Percentiles rank a stretch among this genome's conserved stretches.
phyloP scores from a whole-genome alignment of 2,329 filamentous ascomycete species.

The Stachybotrys chlorohalonatus region DNA sequence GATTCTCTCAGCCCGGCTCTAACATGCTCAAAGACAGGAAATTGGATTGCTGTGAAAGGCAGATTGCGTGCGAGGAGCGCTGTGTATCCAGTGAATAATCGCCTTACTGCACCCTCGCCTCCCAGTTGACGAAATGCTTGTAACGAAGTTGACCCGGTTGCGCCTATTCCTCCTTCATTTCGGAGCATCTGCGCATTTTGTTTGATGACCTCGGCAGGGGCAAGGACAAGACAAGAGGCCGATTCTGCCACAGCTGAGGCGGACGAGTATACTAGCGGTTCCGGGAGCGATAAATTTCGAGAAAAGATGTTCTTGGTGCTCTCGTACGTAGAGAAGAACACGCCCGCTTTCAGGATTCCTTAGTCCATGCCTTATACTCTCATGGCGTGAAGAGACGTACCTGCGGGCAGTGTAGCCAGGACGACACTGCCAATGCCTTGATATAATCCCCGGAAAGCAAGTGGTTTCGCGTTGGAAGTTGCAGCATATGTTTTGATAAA shows the following conservation, averaged over 20 bases:
- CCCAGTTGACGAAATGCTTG: slow-evolving; percentile 39
- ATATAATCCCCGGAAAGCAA: slow-evolving; percentile 65
- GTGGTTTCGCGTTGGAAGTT: slow-evolving; percentile 40
- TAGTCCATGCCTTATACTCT: not conserved
- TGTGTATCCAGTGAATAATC: slow-evolving; percentile 63
- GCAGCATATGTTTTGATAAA: slow-evolving; percentile 59
- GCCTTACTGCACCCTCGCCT: slow-evolving; percentile 46
- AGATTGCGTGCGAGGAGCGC: slow-evolving; percentile 75
- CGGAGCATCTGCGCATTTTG: slow-evolving; percentile 84
- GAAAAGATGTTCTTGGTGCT: slow-evolving; percentile 57
- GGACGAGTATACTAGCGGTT: slow-evolving; percentile 60
- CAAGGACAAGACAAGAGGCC: slow-evolving; percentile 77
- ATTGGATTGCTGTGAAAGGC: slow-evolving; percentile 81
- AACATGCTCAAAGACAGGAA: slow-evolving; percentile 73
- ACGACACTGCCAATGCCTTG: slow-evolving; percentile 82
- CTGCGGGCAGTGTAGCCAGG: slow-evolving; percentile 79
- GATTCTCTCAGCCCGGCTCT: slow-evolving; percentile 38
- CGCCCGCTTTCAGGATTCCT: slow-evolving; percentile 46
- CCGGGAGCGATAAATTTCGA: slow-evolving; percentile 45
- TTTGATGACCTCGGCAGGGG: slow-evolving; percentile 84
- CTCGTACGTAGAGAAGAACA: slow-evolving; percentile 90
- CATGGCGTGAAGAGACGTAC: slow-evolving; percentile 29
- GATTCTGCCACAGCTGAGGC: slow-evolving; percentile 73
- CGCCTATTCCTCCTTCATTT: slow-evolving; percentile 11
- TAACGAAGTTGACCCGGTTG: slow-evolving; percentile 31